Evolutionary conservation across 345 rosid genomes (phyloP).

Genomic region (Camelina laxa): DNA sequence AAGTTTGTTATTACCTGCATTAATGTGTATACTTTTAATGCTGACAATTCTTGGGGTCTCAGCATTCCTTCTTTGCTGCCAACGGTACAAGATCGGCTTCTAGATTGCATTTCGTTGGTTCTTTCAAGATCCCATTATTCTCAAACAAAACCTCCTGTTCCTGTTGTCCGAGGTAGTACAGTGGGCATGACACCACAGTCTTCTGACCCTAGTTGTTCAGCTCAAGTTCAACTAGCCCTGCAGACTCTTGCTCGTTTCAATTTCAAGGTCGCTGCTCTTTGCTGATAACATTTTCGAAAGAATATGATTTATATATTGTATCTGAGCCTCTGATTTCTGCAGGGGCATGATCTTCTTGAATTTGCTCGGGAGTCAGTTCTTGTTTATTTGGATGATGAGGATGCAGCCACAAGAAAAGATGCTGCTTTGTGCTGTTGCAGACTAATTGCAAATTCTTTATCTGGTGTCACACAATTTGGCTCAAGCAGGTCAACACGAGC

Average conservation of each 20-base stretch:
- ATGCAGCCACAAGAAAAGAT: conserved; percentile 85
- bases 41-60: conserved; percentile 45
- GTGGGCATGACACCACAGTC: conserved; percentile 60
- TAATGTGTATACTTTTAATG: conserved; percentile 21
- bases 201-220: conserved; percentile 70
- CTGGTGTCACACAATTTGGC: conserved; percentile 65
- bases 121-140: conserved; percentile 79
- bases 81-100: conserved; percentile 83
- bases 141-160: conserved; percentile 66
- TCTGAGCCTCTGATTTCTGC: conserved; percentile 44
- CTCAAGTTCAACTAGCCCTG: conserved; percentile 92
- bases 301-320: conserved; percentile 5
- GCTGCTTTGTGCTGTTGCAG: conserved; percentile 95
- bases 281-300: conserved; percentile 15
- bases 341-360: conserved; percentile 90
- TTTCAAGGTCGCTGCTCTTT: conserved; percentile 67
- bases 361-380: conserved; percentile 93
- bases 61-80: conserved; percentile 92
- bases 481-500: conserved; percentile 74
- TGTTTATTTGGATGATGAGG: conserved; percentile 88
- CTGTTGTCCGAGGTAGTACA: conserved; percentile 62
- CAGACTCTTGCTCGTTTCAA: conserved; percentile 93
- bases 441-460: conserved; percentile 82
- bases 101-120: conserved; percentile 77
- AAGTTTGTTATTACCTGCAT: conserved; percentile 23